Evolutionary conservation across 345 rosid species (phyloP).

Genomic region (Euphorbia tirucalli): DNA sequence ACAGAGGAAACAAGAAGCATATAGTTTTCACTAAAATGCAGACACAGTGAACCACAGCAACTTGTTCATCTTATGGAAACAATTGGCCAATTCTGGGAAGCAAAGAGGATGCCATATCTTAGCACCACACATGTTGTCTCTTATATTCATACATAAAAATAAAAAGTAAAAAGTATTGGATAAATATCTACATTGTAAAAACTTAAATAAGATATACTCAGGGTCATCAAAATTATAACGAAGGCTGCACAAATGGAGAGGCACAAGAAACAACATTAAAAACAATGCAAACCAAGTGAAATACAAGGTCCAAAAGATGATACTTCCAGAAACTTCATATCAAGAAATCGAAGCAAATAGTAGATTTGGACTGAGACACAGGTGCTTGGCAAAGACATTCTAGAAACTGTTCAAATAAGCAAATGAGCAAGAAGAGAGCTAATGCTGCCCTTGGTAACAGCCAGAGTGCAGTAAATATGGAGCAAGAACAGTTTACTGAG

Average conservation of each 20-base stretch:
- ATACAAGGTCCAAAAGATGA: background rate
- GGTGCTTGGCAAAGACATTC: background rate
- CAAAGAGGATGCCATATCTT: background rate
- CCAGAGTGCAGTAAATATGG: background rate
- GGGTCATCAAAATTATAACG: background rate
- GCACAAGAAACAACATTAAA: background rate
- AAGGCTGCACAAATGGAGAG: no score
- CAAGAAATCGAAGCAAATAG: background rate
- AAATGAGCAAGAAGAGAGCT: background rate
- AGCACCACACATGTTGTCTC: no score
- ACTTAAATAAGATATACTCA: background rate
- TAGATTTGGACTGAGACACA: background rate
- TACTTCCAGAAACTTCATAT: slow-evolving; percentile 3
- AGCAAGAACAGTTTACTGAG: background rate
- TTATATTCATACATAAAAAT: no score
- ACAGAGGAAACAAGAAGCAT: background rate
- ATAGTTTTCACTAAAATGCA: background rate
- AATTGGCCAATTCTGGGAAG: background rate
- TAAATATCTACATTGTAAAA: no score
- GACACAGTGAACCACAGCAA: background rate
- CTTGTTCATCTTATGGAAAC: background rate
- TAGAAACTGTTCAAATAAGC: background rate
- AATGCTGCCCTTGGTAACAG: background rate
- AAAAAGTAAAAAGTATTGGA: background rate
- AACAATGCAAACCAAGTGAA: background rate